A percentile compares a stretch with the other conserved stretches of the same genome.
Conservation (phyloP, 1,284 basidiomycete genomes). For the Ustilago loliicola region DNA sequence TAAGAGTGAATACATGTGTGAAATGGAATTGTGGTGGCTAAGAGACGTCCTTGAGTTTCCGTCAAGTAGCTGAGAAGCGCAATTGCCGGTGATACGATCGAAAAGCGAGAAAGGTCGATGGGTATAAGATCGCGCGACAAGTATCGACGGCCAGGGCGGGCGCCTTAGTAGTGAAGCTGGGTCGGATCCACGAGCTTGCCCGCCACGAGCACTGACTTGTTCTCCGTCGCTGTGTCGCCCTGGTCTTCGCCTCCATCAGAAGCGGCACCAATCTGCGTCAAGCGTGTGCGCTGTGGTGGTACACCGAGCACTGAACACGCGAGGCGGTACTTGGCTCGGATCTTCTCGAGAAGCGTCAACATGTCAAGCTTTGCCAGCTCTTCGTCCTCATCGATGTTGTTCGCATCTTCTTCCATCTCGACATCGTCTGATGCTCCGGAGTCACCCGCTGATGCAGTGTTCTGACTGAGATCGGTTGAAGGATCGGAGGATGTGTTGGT, state of each 20-base stretch:
- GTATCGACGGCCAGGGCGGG: not conserved
- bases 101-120: not conserved
- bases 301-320: constrained; percentile 87
- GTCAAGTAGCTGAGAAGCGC: not conserved
- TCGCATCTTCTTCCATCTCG: constrained; percentile 15
- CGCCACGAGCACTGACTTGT: constrained; percentile 43
- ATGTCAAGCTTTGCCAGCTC: constrained; percentile 76
- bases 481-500: constrained; percentile 70
- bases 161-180: constrained; percentile 44
- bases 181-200: constrained; percentile 53
- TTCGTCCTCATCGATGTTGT: constrained; percentile 38
- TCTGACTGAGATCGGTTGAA: constrained; percentile 35
- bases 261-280: constrained; percentile 12
- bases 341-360: constrained; percentile 81
- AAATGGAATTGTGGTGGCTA: not conserved
- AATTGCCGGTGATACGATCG: not conserved
- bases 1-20: not conserved
- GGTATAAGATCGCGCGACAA: constrained; percentile 2
- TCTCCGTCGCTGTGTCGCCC: constrained; percentile 10
- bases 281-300: constrained; percentile 72
- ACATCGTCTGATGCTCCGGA: constrained; percentile 68
- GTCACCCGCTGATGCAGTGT: constrained; percentile 12
- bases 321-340: constrained; percentile 87
- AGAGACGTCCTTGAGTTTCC: not conserved
- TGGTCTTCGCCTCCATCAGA: not conserved